Evolutionary conservation across 164 flowering plant species (phyloP).

Genomic region (Santalum album): DNA sequence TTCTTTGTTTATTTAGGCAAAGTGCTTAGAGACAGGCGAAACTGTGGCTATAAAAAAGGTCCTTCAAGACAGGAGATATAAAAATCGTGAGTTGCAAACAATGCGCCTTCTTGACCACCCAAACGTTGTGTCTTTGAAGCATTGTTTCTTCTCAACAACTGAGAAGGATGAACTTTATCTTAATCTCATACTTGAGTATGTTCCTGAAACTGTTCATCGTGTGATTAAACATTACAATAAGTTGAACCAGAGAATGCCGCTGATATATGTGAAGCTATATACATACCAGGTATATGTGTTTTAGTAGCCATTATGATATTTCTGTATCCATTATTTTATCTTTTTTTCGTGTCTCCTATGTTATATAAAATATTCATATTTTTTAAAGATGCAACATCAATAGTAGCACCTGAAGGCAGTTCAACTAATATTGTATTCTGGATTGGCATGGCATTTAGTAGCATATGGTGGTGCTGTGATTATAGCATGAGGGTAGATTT

Average conservation of each 20-base stretch:
- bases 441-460: too few species aligned
- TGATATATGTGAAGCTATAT: slow-evolving; percentile 51
- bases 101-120: slow-evolving; percentile 68
- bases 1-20: slow-evolving; percentile 37
- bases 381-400: too few species aligned
- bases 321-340: background rate
- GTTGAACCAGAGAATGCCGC: slow-evolving; percentile 56
- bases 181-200: slow-evolving; percentile 58
- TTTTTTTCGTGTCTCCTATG: too few species aligned
- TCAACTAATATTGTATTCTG: too few species aligned
- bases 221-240: slow-evolving; percentile 57
- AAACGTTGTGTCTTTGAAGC: slow-evolving; percentile 55
- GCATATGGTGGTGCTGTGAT: too few species aligned
- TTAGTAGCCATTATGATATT: background rate
- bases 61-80: slow-evolving; percentile 58
- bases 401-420: too few species aligned
- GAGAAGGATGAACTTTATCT: slow-evolving; percentile 59
- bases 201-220: slow-evolving; percentile 60
- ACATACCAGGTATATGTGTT: slow-evolving; percentile 52
- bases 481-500: too few species aligned
- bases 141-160: slow-evolving; percentile 66
- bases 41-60: slow-evolving; percentile 62
- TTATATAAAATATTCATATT: too few species aligned
- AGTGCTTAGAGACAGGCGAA: slow-evolving; percentile 70
- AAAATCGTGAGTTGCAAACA: slow-evolving; percentile 58